Evolutionary conservation across 1,284 basidiomycete species (phyloP).

Genomic region (Sanghuangporus baumii): DNA sequence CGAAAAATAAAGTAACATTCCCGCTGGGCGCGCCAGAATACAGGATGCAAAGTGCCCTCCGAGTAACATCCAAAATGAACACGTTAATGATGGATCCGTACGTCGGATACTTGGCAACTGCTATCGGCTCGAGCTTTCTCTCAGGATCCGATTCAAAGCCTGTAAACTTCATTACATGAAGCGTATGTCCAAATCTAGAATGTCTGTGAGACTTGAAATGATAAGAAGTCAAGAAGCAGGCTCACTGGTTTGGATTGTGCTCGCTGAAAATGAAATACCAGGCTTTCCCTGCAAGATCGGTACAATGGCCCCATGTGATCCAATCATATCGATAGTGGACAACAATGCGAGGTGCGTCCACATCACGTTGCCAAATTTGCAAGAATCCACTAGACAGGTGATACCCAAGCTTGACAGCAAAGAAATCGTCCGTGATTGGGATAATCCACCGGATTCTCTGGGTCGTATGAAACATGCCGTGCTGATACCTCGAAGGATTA

Average conservation of each 20-base stretch:
- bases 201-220: not conserved
- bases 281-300: not conserved
- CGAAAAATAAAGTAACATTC: not conserved
- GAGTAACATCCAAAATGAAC: not conserved
- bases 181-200: not conserved
- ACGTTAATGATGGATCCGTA: not conserved
- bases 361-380: not conserved
- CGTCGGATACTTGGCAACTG: not conserved
- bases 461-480: not conserved
- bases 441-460: not conserved
- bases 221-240: not conserved
- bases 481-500: not conserved
- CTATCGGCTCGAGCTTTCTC: not conserved
- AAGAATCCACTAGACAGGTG: not conserved
- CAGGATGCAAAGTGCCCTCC: not conserved
- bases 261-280: conserved; percentile 1
- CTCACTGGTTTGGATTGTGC: conserved; percentile 1
- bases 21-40: not conserved
- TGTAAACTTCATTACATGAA: not conserved
- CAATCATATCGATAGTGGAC: not conserved
- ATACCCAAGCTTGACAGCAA: conserved; percentile 1
- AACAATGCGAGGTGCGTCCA: not conserved
- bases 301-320: not conserved
- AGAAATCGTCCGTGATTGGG: not conserved
- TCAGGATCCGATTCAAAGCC: not conserved